Evolutionary conservation across 306 rosid species (phyloP), one percentile per base, ranked within the genome.

Genomic region (Alnus rubra): DNA sequence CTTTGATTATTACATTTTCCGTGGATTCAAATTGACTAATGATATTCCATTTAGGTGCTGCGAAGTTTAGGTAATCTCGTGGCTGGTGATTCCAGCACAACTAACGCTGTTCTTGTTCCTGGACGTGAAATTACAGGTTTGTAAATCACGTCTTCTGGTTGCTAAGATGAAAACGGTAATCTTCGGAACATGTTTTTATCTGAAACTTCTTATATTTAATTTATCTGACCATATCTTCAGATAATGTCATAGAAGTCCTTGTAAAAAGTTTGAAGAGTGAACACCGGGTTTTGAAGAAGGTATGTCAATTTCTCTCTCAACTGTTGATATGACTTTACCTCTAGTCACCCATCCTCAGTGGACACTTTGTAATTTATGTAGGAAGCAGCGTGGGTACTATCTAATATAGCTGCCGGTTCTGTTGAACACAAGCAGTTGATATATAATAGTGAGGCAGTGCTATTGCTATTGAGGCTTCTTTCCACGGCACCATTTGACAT

Each of bases 301-400:
- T 92, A 85, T 15, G 53, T 18, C 74, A 67, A 73, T 78, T 74
- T 64, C 69, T 69, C n/a, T n/a, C 28, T 72, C 55, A 31, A 19
- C 30, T 50, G 44, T 47, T 48, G 80, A 69, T 63, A 39, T 52
- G 31, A 28, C 64, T 71, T 55, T 77, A 78, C 55, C 60, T 79
- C 78, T 73, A 52, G 42, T 67, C 35, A 82, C 35, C 14, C 8
- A 2, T 65, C 60, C 86, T 83, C 45, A 76, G 52, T 58, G n/a
- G 30, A 69, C 79, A 67, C 52, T 59, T 70, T 73, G 49, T 69
- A 64, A 67, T 74, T 69, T 49, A 74, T 76, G 80, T 80, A 96
- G 99, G 98, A 96, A 89, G 93, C 98, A 76, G 88, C 98, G 23
- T 96, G 99, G 98, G 97, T 90, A 69, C 88, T 96, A 48, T 93